phyloP scores from a whole-genome alignment of 1,139 yeast species.

The Sugiyamaella sp. region DNA sequence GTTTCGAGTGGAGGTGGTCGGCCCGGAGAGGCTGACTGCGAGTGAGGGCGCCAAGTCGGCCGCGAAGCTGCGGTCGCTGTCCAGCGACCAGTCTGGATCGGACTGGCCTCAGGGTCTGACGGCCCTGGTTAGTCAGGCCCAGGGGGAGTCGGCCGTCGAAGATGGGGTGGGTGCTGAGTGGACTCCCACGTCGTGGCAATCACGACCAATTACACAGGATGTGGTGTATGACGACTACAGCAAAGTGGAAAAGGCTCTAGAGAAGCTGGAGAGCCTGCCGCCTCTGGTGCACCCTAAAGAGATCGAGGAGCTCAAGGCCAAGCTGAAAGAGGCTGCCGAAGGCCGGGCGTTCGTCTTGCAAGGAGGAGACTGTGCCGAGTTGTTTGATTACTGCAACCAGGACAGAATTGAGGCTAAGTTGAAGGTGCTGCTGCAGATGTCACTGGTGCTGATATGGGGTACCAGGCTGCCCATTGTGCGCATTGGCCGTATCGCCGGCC shows the following conservation, averaged over 20 bases:
- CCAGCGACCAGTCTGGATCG: constrained; percentile 33
- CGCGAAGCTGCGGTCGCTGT: constrained; percentile 44
- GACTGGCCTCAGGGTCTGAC: constrained; percentile 21
- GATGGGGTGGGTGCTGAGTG: constrained; percentile 33
- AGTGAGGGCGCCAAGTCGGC: constrained; percentile 45
- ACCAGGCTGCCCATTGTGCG: constrained; percentile 46
- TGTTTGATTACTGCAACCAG: constrained; percentile 49
- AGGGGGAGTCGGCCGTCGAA: constrained; percentile 7
- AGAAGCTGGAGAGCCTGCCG: constrained; percentile 48
- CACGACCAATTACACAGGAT: constrained; percentile 48
- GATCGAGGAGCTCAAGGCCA: constrained; percentile 41
- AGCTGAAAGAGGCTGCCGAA: constrained; percentile 46
- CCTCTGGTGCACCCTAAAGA: constrained; percentile 48
- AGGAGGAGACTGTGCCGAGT: constrained; percentile 53
- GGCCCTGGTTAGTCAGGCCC: constrained; percentile 6
- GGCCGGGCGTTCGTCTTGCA: constrained; percentile 50
- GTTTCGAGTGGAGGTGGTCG: constrained; percentile 36
- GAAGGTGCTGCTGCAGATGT: constrained; percentile 49
- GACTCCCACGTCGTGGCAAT: constrained; percentile 50
- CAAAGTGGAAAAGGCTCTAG: constrained; percentile 45
- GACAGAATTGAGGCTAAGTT: constrained; percentile 48
- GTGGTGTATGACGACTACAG: constrained; percentile 47
- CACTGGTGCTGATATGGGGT: constrained; percentile 49
- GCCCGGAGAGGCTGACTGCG: constrained; percentile 43
- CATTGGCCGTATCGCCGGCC: constrained; percentile 51